Percentiles rank a stretch among this genome's conserved stretches.
Conservation (phyloP, 2,329 filamentous ascomycete genomes). For the Exophiala sideris region DNA sequence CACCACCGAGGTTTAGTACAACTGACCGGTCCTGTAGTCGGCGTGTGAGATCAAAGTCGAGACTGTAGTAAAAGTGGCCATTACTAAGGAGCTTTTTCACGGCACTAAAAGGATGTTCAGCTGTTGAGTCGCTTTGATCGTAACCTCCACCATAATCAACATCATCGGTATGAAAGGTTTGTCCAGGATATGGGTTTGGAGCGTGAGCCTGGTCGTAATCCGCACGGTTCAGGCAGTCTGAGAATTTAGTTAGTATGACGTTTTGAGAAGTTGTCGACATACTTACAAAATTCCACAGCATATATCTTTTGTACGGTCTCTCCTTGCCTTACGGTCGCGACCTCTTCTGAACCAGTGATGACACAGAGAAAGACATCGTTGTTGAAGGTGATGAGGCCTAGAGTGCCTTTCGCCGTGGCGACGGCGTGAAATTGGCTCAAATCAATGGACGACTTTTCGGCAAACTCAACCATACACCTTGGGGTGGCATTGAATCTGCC, state of each 20-base stretch:
- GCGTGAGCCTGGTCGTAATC: conserved; percentile 76
- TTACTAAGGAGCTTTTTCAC: conserved; percentile 89
- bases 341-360: conserved; percentile 73
- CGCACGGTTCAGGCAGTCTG: conserved; percentile 80
- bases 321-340: conserved; percentile 77
- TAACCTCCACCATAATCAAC: conserved; percentile 48
- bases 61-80: conserved; percentile 96
- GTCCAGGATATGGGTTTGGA: conserved; percentile 53
- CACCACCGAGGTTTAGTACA: conserved; percentile 2
- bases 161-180: conserved; percentile 54
- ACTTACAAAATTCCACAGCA: conserved; percentile 72
- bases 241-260: conserved; percentile 14
- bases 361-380: conserved; percentile 88
- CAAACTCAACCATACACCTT: conserved; percentile 87
- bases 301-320: conserved; percentile 87
- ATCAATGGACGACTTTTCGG: conserved; percentile 60
- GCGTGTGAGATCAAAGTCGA: conserved; percentile 96
- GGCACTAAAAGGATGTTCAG: conserved; percentile 86
- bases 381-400: conserved; percentile 80
- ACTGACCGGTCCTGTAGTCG: conserved; percentile 78
- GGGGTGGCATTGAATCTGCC: conserved; percentile 31
- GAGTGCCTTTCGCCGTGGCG: conserved; percentile 76
- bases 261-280: not conserved
- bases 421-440: conserved; percentile 74
- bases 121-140: conserved; percentile 64